phyloP scores from a whole-genome alignment of 352 stramenopile genomes.

The Pythium sp. region DNA sequence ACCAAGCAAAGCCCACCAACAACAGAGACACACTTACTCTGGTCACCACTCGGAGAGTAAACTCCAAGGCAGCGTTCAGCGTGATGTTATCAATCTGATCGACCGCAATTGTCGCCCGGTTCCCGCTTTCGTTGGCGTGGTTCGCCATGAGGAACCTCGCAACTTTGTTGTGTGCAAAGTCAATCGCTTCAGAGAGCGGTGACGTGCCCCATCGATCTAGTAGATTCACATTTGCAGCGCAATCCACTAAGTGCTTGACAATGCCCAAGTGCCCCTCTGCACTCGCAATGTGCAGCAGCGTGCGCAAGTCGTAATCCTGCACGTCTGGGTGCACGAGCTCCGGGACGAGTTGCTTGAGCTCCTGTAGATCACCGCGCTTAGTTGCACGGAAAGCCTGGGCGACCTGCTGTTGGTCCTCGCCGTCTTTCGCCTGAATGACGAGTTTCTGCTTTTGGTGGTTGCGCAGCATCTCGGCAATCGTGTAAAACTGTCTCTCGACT shows the following conservation, averaged over 20 bases:
- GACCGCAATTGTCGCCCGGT: constrained; percentile 44
- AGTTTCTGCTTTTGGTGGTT: constrained; percentile 52
- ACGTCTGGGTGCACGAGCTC: constrained; percentile 55
- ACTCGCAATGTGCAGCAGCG: constrained; percentile 69
- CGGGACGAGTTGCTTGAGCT: constrained; percentile 53
- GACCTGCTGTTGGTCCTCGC: constrained; percentile 40
- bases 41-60: constrained; percentile 57
- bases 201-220: constrained; percentile 80
- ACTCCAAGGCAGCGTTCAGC: constrained; percentile 62
- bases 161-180: constrained; percentile 78
- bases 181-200: constrained; percentile 63
- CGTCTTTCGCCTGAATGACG: constrained; percentile 27
- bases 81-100: constrained; percentile 63
- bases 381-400: constrained; percentile 55
- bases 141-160: constrained; percentile 62
- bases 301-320: constrained; percentile 75
- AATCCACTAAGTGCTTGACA: constrained; percentile 63
- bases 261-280: constrained; percentile 59
- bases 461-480: constrained; percentile 64
- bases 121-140: constrained; percentile 64
- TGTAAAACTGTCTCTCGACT: constrained; percentile 50
- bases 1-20: not conserved
- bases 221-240: constrained; percentile 72
- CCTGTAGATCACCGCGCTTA: constrained; percentile 48
- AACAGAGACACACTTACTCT: constrained; percentile 25